Conservation (phyloP, 2,329 filamentous ascomycete genomes). For the Ceratocystis ficicola region DNA sequence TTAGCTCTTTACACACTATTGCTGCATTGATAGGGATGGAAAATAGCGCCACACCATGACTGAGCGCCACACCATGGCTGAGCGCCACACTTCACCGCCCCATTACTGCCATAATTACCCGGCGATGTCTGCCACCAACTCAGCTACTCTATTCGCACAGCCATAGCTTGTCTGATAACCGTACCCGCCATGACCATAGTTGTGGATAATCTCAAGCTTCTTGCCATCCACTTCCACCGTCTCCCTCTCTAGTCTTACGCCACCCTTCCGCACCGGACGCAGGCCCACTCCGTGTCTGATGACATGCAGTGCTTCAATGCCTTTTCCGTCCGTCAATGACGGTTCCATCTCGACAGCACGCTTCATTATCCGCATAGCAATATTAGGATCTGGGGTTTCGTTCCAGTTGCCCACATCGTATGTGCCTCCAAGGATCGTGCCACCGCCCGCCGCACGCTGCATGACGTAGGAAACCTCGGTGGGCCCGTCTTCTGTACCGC, state of each 20-base stretch:
- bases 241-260: constrained; percentile 58
- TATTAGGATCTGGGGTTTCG: constrained; percentile 60
- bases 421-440: constrained; percentile 75
- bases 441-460: constrained; percentile 66
- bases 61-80: not conserved
- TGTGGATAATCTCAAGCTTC: constrained; percentile 63
- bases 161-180: constrained; percentile 63
- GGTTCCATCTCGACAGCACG: constrained; percentile 56
- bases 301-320: constrained; percentile 60
- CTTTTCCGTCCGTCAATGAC: constrained; percentile 49
- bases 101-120: not conserved
- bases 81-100: not conserved
- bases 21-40: not conserved
- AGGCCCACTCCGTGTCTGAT: constrained; percentile 74
- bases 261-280: constrained; percentile 60
- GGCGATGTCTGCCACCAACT: constrained; percentile 52
- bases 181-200: constrained; percentile 69
- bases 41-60: not conserved
- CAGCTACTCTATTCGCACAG: constrained; percentile 53
- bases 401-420: constrained; percentile 74
- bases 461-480: constrained; percentile 72
- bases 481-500: constrained; percentile 59
- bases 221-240: constrained; percentile 43
- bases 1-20: not conserved
- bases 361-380: constrained; percentile 76